Base-by-base conservation (phyloP, 2,329 filamentous ascomycete species). In the Arthrobotrys sphaeroides region DNA sequence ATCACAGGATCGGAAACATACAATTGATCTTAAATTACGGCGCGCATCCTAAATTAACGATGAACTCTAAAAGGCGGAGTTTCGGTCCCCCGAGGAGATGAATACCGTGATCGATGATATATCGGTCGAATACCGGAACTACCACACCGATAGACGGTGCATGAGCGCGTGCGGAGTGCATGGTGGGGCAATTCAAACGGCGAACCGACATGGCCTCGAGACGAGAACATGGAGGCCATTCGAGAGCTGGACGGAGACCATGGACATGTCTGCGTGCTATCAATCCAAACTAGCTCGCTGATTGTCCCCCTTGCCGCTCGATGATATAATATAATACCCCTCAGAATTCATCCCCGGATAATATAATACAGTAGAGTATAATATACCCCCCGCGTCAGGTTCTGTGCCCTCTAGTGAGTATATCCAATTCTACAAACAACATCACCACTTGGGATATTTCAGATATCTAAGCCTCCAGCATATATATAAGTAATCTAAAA, bases 51-150 rank as follows among this genome's bases (percentile, higher is more conserved):
- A 33, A 59, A 13, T 20, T 9, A 38, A n/a, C 28, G 12, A 33
- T 9, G 7, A 40, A 53, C 31, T 18, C 47, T 33, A 24, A 16
- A 53, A 53, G 47, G n/a, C 26, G 24, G 20, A 26, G 7, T 9
- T 10, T 33, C 18, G 26, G 53, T 42, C 53, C 5, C 31, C 16
- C 5, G 33, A 20, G 12, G 18, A 26, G 33, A 42, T 18, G 9
- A 10, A 49, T 12, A 16, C 6, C 6, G 38, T 18, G 31, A 40
- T n/a, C 24, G 2, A 40, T 10, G 31, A 59, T 40, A n/a, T 49
- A 36, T 47, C 67, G 59, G 59, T 42, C 18, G 24, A 59, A 64
- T 38, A 43, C 47, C 67, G 57, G 57, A 57, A 57, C 38, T 22
- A 38, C 36, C 20, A 9, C n/a, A n/a, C n/a, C n/a, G n/a, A n/a